These are phyloP conservation scores for Selaginella tamariscina DNA, from an alignment of 75 land plant species.

Conservation along the genomic window DNA sequence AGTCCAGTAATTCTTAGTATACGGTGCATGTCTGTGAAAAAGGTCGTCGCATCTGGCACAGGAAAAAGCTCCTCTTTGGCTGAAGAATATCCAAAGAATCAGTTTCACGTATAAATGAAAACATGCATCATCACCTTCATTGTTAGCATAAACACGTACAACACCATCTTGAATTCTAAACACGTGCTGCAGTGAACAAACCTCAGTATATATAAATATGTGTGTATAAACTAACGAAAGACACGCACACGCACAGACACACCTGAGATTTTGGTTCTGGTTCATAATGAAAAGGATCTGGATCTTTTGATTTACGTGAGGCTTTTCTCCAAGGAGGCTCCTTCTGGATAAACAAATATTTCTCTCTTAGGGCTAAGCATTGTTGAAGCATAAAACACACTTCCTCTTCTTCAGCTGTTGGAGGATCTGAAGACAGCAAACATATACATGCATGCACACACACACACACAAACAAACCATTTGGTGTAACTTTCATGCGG, in stretches of 20 bases:
- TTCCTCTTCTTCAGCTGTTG: constrained; percentile 12
- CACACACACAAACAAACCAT: background rate
- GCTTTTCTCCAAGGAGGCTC: background rate
- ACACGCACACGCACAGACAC: background rate
- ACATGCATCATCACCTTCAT: constrained; percentile 41
- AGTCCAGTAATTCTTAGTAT: constrained; percentile 59
- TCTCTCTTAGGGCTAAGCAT: constrained; percentile 8
- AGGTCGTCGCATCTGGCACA: constrained; percentile 79
- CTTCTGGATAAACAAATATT: constrained; percentile 1
- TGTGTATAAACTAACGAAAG: background rate
- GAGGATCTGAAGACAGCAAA: background rate
- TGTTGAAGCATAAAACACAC: constrained; percentile 5
- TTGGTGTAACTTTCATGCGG: background rate
- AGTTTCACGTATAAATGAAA: too few relatives aligned
- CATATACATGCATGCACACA: background rate
- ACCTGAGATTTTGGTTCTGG: constrained; percentile 40
- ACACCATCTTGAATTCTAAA: constrained; percentile 90
- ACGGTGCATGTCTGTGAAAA: constrained; percentile 88
- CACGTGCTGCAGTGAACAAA: constrained; percentile 45
- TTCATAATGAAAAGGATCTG: constrained; percentile 56
- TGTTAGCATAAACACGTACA: constrained; percentile 60
- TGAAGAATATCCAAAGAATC: constrained; percentile 22
- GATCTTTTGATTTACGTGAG: constrained; percentile 64
- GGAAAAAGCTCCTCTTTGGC: constrained; percentile 65
- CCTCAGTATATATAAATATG: background rate